Evolutionary conservation across 1,139 yeast species (phyloP).

Genomic region (Protomyces inundatus): DNA sequence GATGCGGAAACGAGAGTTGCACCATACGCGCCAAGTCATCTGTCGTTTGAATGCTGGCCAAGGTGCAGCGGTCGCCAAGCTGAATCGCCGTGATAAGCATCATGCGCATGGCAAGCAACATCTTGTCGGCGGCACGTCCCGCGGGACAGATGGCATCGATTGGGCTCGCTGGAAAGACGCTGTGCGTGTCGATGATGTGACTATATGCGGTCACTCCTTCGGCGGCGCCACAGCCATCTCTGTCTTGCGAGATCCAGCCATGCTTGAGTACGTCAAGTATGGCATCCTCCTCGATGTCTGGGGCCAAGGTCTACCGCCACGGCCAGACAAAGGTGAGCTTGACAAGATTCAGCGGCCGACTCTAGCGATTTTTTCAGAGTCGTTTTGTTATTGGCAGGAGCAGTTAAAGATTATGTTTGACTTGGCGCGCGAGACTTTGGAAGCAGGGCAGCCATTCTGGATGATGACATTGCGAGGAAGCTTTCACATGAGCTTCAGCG

Average conservation of each 20-base stretch:
- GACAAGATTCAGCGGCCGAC: constrained; percentile 7
- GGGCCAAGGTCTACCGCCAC: constrained; percentile 20
- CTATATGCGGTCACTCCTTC: constrained; percentile 17
- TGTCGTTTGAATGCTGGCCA: constrained; percentile 4
- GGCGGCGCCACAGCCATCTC: constrained; percentile 21
- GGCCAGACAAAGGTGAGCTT: constrained; percentile 8
- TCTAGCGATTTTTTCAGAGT: constrained; percentile 10
- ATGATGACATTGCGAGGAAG: constrained; percentile 22
- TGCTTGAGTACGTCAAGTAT: constrained; percentile 18
- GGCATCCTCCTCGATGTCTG: constrained; percentile 23
- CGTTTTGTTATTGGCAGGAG: constrained; percentile 25
- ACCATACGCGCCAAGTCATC: constrained; percentile 11
- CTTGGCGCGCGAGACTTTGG: constrained; percentile 5
- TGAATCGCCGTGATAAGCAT: constrained; percentile 2
- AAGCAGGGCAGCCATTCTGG: background rate
- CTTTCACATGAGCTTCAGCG: constrained; percentile 24
- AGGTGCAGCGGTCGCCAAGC: constrained; percentile 6
- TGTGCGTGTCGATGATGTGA: constrained; percentile 1
- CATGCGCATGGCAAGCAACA: background rate
- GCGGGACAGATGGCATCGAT: constrained; percentile 19
- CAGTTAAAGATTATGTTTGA: constrained; percentile 17
- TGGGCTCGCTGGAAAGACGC: constrained; percentile 14
- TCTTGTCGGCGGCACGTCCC: constrained; percentile 12
- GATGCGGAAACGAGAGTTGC: constrained; percentile 17
- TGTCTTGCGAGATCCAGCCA: constrained; percentile 3